Evolutionary conservation across 805 yeast species (phyloP), one percentile per base, ranked within the genome.

Genomic region (Sugiyamaella valdiviana): DNA sequence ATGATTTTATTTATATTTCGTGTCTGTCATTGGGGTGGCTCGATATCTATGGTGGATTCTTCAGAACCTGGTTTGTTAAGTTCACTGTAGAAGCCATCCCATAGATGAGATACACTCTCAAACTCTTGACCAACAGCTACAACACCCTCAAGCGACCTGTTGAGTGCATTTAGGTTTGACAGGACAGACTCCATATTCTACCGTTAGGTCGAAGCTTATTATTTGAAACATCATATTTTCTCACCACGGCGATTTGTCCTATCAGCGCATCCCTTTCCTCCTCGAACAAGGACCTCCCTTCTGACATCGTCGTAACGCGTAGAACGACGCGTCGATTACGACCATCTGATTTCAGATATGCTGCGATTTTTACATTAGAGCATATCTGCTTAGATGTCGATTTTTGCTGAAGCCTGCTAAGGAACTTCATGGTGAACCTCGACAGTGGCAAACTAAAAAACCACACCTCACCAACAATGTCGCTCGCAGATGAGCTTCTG

Each of bases 71-170:
- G 21, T 14, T 24, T 15, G 23, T 38, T 19, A n/a, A 39, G 35
- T 10, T 29, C 44, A 21, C 39, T 40, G 57, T 84, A 83, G 58
- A 84, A 83, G 35, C 74, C 74, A 29, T 74, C 68, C 95, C 95
- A 85, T 32, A 84, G 68, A n/a, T 73, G 66, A 2, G 89, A 76
- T 14, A 83, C 85, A 44, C 77, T 76, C 49, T 83, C 85, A 57
- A 84, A 85, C 51, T 83, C 90, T 58, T 80, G 79, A 1, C 93
- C 90, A 2, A 85, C 86, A 19, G 83, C 82, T 14, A 83, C 74
- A 2, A 81, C 76, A 39, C 78, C 80, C 55, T 82, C 83, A 45
- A 85, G 65, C 0, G 89, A 76, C 39, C 87, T 71, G 60, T 84
- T 84, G 51, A 85, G 67, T 17, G 80, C 74, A 55, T 82, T 83